Conservation (phyloP, 2,329 filamentous ascomycete genomes). For the Penicillium thymicola region DNA sequence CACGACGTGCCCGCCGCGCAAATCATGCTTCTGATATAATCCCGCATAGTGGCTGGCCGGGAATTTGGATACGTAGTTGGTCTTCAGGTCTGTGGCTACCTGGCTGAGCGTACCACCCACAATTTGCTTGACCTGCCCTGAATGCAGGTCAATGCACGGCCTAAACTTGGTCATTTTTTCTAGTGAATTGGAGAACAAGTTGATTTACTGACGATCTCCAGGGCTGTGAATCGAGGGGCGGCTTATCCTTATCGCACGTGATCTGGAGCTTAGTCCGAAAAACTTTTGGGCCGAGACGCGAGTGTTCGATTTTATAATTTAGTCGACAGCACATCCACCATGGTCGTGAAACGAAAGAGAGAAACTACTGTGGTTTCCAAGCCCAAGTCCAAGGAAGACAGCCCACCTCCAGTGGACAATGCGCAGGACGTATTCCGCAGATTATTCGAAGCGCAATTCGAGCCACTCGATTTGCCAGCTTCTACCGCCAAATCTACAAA, state of each 20-base stretch:
- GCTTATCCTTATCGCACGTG: slow-evolving; percentile 41
- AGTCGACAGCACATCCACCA: slow-evolving; percentile 19
- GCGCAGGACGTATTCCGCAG: slow-evolving; percentile 73
- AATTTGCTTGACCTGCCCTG: slow-evolving; percentile 98
- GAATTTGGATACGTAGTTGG: slow-evolving; percentile 86
- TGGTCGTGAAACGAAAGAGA: slow-evolving; percentile 51
- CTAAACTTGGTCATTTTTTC: slow-evolving; percentile 81
- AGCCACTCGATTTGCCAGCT: slow-evolving; percentile 56
- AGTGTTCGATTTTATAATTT: background rate
- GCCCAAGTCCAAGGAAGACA: slow-evolving; percentile 21
- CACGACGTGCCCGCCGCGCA: slow-evolving; percentile 86
- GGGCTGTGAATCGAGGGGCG: slow-evolving; percentile 11
- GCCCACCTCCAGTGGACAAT: slow-evolving; percentile 20
- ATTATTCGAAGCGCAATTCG: slow-evolving; percentile 86
- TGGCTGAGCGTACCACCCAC: slow-evolving; percentile 87
- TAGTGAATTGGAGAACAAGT: slow-evolving; percentile 5
- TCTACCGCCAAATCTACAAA: slow-evolving; percentile 13
- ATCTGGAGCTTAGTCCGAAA: slow-evolving; percentile 15
- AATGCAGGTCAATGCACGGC: slow-evolving; percentile 95
- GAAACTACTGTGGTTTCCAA: slow-evolving; percentile 33
- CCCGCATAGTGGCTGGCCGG: slow-evolving; percentile 76
- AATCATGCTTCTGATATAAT: slow-evolving; percentile 71
- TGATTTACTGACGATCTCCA: background rate
- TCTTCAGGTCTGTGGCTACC: slow-evolving; percentile 66
- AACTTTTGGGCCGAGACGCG: slow-evolving; percentile 18